phyloP scores from a whole-genome alignment of 805 yeast species.

The Candida alai region DNA sequence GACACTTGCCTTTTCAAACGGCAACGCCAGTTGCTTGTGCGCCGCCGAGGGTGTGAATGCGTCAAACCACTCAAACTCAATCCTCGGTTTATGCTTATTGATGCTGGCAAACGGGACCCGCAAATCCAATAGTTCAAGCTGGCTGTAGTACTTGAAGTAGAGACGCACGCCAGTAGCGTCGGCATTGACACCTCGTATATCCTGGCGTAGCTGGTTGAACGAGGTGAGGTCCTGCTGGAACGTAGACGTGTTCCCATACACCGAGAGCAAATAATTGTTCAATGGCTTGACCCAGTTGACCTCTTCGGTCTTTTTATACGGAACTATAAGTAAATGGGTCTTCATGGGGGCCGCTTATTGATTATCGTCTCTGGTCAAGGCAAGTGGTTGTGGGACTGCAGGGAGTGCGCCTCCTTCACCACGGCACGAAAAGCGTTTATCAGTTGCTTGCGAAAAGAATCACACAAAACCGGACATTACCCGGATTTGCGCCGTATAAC shows the following conservation, averaged over 20 bases:
- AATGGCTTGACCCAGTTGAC: constrained; percentile 67
- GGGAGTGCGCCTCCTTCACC: too few relatives aligned
- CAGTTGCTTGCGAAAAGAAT: too few relatives aligned
- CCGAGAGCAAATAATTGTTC: constrained; percentile 49
- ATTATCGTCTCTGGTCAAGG: too few relatives aligned
- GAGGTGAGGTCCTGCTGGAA: constrained; percentile 52
- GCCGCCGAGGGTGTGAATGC: constrained; percentile 49
- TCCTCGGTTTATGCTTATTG: constrained; percentile 33
- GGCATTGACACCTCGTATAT: constrained; percentile 46
- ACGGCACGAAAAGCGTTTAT: too few relatives aligned
- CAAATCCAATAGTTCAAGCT: constrained; percentile 72
- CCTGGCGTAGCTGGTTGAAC: constrained; percentile 58
- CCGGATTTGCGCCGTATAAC: too few relatives aligned
- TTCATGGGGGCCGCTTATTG: too few relatives aligned
- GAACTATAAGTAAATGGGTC: constrained; percentile 22
- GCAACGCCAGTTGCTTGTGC: constrained; percentile 70
- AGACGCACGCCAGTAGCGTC: constrained; percentile 47
- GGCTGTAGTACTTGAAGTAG: constrained; percentile 71
- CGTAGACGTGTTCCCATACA: constrained; percentile 61
- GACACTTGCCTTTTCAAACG: constrained; percentile 85
- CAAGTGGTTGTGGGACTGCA: too few relatives aligned
- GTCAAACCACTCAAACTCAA: constrained; percentile 78
- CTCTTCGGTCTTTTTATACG: constrained; percentile 47
- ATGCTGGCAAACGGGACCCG: constrained; percentile 67
- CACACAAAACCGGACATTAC: too few relatives aligned